phyloP scores from a whole-genome alignment of 2,329 filamentous ascomycete species.

The Rachicladosporium sp. region DNA sequence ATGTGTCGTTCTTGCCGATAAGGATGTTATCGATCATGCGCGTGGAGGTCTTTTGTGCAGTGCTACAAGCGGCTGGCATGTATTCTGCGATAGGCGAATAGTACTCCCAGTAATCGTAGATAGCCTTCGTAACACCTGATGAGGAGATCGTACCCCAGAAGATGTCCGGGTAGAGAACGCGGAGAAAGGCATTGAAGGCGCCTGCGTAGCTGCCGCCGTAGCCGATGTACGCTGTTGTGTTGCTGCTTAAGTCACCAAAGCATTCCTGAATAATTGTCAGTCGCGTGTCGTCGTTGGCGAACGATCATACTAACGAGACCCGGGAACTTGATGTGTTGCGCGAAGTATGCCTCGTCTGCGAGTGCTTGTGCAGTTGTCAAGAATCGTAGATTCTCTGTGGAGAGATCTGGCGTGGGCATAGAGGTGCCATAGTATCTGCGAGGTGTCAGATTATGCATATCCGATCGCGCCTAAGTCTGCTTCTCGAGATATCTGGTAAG shows the following conservation, averaged over 20 bases:
- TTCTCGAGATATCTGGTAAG: no score
- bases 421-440: conserved; percentile 68
- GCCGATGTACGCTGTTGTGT: conserved; percentile 57
- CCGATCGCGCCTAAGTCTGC: no score
- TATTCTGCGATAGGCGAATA: conserved; percentile 46
- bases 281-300: background rate
- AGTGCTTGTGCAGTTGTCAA: conserved; percentile 72
- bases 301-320: conserved; percentile 38
- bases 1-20: conserved; percentile 31
- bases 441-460: no score
- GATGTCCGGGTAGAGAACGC: conserved; percentile 63
- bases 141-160: conserved; percentile 72
- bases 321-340: conserved; percentile 55
- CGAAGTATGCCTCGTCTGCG: conserved; percentile 73
- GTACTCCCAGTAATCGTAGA: conserved; percentile 59
- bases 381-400: conserved; percentile 62
- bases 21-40: conserved; percentile 49
- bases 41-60: conserved; percentile 48
- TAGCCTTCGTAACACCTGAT: conserved; percentile 65
- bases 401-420: conserved; percentile 54
- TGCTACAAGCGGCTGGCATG: conserved; percentile 51
- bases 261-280: conserved; percentile 30
- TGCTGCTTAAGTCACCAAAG: conserved; percentile 48
- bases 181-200: conserved; percentile 62
- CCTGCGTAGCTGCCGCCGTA: conserved; percentile 82